Percentiles rank a stretch among this genome's conserved stretches.
Evolutionary conservation across 345 rosid genomes (phyloP).

Genomic region (Eucalyptus brandiana): DNA sequence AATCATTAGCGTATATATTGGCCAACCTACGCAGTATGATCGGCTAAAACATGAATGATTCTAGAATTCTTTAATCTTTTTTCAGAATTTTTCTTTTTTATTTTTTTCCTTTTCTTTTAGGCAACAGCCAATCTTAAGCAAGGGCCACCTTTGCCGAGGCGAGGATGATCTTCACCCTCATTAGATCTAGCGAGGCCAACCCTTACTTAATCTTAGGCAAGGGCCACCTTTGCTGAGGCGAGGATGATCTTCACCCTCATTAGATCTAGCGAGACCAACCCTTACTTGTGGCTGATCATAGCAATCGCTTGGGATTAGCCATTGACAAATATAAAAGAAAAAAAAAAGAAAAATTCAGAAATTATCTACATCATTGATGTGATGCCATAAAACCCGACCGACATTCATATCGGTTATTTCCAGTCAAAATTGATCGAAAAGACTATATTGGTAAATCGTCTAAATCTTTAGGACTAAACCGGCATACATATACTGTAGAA

Average conservation of each 20-base stretch:
- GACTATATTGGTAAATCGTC: background rate
- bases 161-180: no score
- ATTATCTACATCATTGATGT: background rate
- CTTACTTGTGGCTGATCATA: background rate
- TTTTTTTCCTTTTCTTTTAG: background rate
- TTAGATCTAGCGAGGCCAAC: no score
- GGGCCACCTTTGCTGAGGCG: fast-evolving
- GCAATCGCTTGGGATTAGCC: background rate
- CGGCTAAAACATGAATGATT: background rate
- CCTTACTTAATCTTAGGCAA: no score
- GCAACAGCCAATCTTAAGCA: fast-evolving
- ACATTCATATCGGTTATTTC: fast-evolving
- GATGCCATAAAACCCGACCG: fast-evolving
- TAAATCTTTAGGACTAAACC: background rate
- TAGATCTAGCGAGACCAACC: background rate
- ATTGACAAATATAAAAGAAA: background rate
- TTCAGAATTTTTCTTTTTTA: background rate
- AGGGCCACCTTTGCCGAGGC: background rate
- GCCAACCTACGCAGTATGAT: no score
- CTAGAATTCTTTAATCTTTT: no score
- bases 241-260: background rate
- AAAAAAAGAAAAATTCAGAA: background rate
- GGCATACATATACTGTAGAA: background rate
- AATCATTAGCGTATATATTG: background rate
- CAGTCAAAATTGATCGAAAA: fast-evolving